These are phyloP conservation scores for Elasticomyces elasticus DNA, from an alignment of 495 filamentous ascomycete genomes.

Conservation along the genomic window DNA sequence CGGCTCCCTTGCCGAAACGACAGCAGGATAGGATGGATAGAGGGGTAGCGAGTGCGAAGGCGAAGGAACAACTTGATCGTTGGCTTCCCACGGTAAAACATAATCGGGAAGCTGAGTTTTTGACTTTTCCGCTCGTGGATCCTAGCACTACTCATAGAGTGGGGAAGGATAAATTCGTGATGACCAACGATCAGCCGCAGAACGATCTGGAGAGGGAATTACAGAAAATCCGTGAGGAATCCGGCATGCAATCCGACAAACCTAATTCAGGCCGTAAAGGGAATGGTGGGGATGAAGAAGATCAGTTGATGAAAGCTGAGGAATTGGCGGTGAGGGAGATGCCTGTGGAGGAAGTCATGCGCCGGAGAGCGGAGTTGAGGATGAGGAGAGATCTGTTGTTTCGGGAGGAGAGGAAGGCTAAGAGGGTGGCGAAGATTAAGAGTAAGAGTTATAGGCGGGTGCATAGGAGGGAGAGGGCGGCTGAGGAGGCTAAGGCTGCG, in stretches of 20 bases:
- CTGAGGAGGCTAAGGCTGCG: slow-evolving; percentile 58
- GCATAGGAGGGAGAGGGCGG: slow-evolving; percentile 74
- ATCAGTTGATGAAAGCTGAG: slow-evolving; percentile 60
- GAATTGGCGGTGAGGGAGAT: slow-evolving; percentile 55
- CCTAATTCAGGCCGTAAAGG: no score
- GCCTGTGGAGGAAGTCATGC: slow-evolving; percentile 61
- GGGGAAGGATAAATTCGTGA: slow-evolving; percentile 43
- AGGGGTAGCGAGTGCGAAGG: slow-evolving; percentile 76
- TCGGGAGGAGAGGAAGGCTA: slow-evolving; percentile 78
- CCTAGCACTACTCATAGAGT: slow-evolving; percentile 44
- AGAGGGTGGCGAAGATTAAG: slow-evolving; percentile 97
- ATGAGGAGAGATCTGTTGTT: slow-evolving; percentile 76
- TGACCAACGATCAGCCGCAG: slow-evolving; percentile 48
- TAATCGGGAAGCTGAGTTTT: slow-evolving; percentile 82
- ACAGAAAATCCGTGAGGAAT: slow-evolving; percentile 76
- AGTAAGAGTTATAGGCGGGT: slow-evolving; percentile 85
- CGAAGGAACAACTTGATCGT: slow-evolving; percentile 76
- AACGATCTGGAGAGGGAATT: slow-evolving; percentile 80
- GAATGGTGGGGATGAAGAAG: slow-evolving; percentile 49
- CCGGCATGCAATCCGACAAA: slow-evolving; percentile 54
- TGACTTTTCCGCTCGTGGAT: slow-evolving; percentile 80
- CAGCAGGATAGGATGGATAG: slow-evolving; percentile 84
- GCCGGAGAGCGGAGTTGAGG: slow-evolving; percentile 63
- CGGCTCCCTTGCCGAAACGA: slow-evolving; percentile 75
- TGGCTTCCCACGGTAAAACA: slow-evolving; percentile 94